Evolutionary conservation across 1,284 basidiomycete species (phyloP), one percentile per base, ranked within the genome.

Genomic region (Rugosomyces carneus): DNA sequence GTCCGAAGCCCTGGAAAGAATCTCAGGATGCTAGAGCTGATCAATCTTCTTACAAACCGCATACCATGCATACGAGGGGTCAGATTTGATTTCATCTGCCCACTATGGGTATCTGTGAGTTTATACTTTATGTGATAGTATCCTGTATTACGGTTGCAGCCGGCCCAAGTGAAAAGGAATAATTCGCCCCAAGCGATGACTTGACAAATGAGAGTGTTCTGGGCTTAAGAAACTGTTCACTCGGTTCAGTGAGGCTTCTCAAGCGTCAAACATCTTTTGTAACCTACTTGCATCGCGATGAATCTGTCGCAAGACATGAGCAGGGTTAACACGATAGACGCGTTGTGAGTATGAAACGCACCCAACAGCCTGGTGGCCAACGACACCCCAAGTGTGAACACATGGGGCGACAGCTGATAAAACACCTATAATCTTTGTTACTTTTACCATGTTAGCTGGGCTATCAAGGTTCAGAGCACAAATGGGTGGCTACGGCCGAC

Each of bases 201-300:
- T 73, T 58, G 2, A 76, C 74, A 46, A 72, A 73, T 1, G 66
- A 59, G 4, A 73, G 60, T 1, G 73, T 66, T 13, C 70, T 70
- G 1, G 71, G 64, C 18, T 63, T 62, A 21, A 76, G 60, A 53
- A 76, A 76, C 72, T 75, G 42, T 5, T 18, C 21, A 9, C 2
- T 3, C 13, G 27, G 5, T 29, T 29, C 9, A 34, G n/a, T 2
- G n/a, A n/a, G 4, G 5, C n/a, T 8, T 15, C 15, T 15, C 3
- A 15, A 8, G 15, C 13, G n/a, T 34, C n/a, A 34, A 34, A 16
- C 15, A 1, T 16, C 5, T 15, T 15, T 34, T 34, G 3, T n/a
- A 29, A 27, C 36, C 32, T 42, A 66, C 67, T 56, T 63, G 54
- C 63, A 65, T 68, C 2, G 66, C 68, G 35, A 71, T 53, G 44